These are phyloP conservation scores for Lojkania enalia DNA, from an alignment of 2,329 filamentous ascomycete genomes.

Conservation along the genomic window DNA sequence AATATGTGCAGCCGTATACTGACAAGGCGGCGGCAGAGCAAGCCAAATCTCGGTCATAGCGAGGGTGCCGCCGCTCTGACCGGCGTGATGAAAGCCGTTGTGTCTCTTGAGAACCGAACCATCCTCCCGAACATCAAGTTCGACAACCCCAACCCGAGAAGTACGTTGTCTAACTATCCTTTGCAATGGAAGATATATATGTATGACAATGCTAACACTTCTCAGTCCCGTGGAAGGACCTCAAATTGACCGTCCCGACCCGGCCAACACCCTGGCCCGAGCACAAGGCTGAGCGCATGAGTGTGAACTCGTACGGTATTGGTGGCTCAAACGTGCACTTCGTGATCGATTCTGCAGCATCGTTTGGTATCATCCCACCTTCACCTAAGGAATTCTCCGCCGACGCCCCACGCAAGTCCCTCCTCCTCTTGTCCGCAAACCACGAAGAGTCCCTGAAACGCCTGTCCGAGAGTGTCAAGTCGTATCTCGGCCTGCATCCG, in stretches of 20 bases:
- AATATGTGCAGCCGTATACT: conserved; percentile 6
- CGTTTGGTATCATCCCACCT: not conserved
- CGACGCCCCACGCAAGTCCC: not conserved
- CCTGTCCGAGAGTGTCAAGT: no score
- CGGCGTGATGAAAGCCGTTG: conserved; percentile 41
- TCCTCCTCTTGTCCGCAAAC: conserved; percentile 22
- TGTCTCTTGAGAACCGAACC: conserved; percentile 43
- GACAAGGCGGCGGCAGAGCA: no score
- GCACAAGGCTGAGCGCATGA: conserved; percentile 12
- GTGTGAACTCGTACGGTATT: conserved; percentile 18
- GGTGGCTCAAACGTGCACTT: conserved; percentile 19
- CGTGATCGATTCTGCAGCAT: conserved; percentile 13
- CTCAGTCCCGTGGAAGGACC: conserved; percentile 12
- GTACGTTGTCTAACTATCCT: no score
- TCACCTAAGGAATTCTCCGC: not conserved
- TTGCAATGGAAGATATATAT: no score
- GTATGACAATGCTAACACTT: no score
- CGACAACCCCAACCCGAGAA: conserved; percentile 17
- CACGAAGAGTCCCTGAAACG: conserved; percentile 16
- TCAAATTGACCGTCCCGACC: conserved; percentile 14
- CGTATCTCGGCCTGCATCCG: not conserved
- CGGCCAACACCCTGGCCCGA: conserved; percentile 12
- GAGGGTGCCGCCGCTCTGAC: conserved; percentile 42
- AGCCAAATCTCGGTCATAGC: conserved; percentile 9
- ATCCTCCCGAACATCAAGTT: conserved; percentile 35